Evolutionary conservation across 208 protist genomes (phyloP), one percentile per base, ranked within the genome.

Genomic region (Entamoeba nuttalli): DNA sequence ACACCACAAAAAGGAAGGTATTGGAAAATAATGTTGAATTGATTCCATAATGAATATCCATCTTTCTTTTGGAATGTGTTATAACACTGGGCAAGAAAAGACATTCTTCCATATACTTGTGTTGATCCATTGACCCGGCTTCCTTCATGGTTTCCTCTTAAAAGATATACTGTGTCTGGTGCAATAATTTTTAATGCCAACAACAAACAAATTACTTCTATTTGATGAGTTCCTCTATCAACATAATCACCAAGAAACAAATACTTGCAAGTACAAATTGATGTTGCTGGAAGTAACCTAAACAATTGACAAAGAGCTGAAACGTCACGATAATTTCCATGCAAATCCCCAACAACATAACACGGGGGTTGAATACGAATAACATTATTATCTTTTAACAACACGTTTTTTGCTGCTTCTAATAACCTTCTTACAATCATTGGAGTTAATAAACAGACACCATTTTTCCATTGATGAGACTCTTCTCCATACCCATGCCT

Each of bases 61-160:
- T 35, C 62, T 30, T 30, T 84, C 7, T 84, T 7, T 21, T 21
- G 17, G 4, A 41, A 84, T 35, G 7, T 25, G 3, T 35, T 5
- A 96, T 96, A 53, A 97, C 97, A 57, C 97, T 97, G 96, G 99
- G 99, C 96, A 99, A 99, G 57, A 96, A 84, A 41, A 97, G 94
- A 96, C 98, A 99, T 95, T 99, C 98, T 44, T 98, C 97, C 53
- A 98, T 98, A 95, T 98, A 98, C 15, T 97, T 97, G 96, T 99
- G 98, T 84, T 21, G 11, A 94, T 7, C 11, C 21, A 73, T 53
- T 94, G 0, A 96, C 95, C 25, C 7, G 15, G 69, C n/a, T 55
- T 44, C 48, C 95, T 73, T 97, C 96, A 94, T 97, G 96, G 51
- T 97, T 97, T n/a, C 96, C 96, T 15, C 96, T 57, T 11, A 96